Evolutionary conservation across 495 filamentous ascomycete genomes (phyloP).

Genomic region (Talaromyces trachyspermus): DNA sequence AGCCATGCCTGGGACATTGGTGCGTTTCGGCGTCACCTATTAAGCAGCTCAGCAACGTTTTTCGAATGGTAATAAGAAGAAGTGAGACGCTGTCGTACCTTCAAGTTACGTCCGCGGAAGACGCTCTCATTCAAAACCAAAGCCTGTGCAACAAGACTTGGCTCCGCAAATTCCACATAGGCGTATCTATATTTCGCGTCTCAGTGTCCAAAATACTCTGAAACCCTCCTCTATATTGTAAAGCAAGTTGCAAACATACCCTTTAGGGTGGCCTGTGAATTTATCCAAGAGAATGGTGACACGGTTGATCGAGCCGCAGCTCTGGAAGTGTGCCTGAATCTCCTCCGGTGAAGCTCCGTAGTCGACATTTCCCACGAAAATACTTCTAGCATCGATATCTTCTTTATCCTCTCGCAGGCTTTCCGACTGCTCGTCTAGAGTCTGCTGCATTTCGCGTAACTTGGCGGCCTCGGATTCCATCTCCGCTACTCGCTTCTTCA

Average conservation of each 20-base stretch:
- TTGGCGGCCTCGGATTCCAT: conserved; percentile 98
- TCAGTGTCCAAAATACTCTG: background rate
- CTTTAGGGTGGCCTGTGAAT: conserved; percentile 96
- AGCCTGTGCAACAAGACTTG: conserved; percentile 84
- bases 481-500: conserved; percentile 96
- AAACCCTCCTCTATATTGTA: too few species aligned
- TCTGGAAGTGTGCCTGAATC: conserved; percentile 98
- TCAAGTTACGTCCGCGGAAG: conserved; percentile 89
- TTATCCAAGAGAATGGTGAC: conserved; percentile 98
- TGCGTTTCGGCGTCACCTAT: conserved; percentile 91
- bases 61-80: conserved; percentile 2
- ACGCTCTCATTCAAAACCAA: conserved; percentile 94
- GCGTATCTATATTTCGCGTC: conserved; percentile 65
- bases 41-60: conserved; percentile 8
- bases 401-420: conserved; percentile 88
- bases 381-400: conserved; percentile 88
- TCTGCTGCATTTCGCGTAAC: conserved; percentile 92
- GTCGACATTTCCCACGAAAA: conserved; percentile 99
- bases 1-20: conserved; percentile 91
- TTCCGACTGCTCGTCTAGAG: conserved; percentile 74
- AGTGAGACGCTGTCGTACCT: conserved; percentile 49
- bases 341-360: conserved; percentile 97
- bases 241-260: conserved; percentile 68
- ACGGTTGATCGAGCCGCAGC: conserved; percentile 93
- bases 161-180: conserved; percentile 98